phyloP scores from a whole-genome alignment of 2,329 filamentous ascomycete genomes.

The Thermoascus crustaceus region DNA sequence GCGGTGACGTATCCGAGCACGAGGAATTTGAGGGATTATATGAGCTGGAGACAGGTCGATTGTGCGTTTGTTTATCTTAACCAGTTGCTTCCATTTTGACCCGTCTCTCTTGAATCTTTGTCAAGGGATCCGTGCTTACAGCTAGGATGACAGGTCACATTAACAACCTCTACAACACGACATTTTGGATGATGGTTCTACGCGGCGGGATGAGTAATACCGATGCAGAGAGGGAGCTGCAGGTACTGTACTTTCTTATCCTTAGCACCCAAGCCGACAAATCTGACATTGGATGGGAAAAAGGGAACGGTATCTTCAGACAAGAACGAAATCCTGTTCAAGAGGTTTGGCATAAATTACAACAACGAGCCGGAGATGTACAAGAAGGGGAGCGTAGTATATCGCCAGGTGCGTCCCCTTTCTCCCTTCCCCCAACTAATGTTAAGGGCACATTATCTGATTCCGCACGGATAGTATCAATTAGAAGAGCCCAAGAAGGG shows the following conservation, averaged over 20 bases:
- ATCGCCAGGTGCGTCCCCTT: conserved; percentile 61
- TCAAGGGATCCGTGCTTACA: conserved; percentile 6
- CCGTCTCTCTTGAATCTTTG: too few species aligned
- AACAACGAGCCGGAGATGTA: conserved; percentile 92
- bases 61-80: conserved; percentile 62
- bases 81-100: too few species aligned
- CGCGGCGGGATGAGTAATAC: conserved; percentile 65
- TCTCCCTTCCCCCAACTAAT: too few species aligned
- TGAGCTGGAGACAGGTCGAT: conserved; percentile 95
- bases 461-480: conserved; percentile 50
- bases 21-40: conserved; percentile 80
- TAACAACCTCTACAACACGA: conserved; percentile 97
- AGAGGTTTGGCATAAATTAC: conserved; percentile 85
- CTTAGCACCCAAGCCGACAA: background rate
- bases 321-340: conserved; percentile 95
- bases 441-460: too few species aligned
- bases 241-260: conserved; percentile 43
- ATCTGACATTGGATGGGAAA: conserved; percentile 12
- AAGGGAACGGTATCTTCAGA: conserved; percentile 76
- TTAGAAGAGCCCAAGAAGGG: conserved; percentile 54
- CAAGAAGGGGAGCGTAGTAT: conserved; percentile 87
- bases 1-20: conserved; percentile 82
- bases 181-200: conserved; percentile 84
- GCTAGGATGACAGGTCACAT: conserved; percentile 61
- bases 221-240: conserved; percentile 72